phyloP scores from a whole-genome alignment of 2,329 filamentous ascomycete species.

The Fusarium sp. region DNA sequence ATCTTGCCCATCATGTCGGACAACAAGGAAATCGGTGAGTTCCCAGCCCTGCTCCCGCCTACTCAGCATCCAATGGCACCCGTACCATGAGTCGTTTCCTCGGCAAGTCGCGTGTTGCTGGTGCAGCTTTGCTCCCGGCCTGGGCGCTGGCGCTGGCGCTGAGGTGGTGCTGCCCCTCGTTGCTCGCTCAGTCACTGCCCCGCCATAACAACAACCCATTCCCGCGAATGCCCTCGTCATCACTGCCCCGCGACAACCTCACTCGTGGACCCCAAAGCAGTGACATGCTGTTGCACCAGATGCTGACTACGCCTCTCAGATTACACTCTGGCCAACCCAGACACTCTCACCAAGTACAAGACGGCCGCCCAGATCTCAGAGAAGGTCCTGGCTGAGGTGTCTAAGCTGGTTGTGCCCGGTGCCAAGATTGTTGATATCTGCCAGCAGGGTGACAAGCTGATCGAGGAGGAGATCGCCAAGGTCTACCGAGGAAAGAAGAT shows the following conservation, averaged over 20 bases:
- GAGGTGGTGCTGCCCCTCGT: slow-evolving; percentile 44
- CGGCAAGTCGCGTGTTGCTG: slow-evolving; percentile 14
- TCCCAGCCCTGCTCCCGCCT: slow-evolving; percentile 4
- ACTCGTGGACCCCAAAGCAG: slow-evolving; percentile 4
- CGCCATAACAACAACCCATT: slow-evolving; percentile 46
- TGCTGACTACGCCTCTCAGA: slow-evolving; percentile 67
- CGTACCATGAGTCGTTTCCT: slow-evolving; percentile 8
- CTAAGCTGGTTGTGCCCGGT: slow-evolving; percentile 81
- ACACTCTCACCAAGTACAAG: slow-evolving; percentile 99
- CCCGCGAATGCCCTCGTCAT: slow-evolving; percentile 43
- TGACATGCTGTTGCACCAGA: slow-evolving; percentile 6
- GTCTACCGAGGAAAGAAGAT: slow-evolving; percentile 99
- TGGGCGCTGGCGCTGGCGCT: slow-evolving; percentile 21
- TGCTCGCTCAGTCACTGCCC: slow-evolving; percentile 38
- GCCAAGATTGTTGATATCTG: slow-evolving; percentile 96
- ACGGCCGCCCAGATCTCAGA: slow-evolving; percentile 95
- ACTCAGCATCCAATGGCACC: slow-evolving; percentile 3
- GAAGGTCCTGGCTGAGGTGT: slow-evolving; percentile 92
- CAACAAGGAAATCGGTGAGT: slow-evolving; percentile 63
- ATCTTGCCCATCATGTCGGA: slow-evolving; percentile 61
- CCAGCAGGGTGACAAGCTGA: slow-evolving; percentile 93
- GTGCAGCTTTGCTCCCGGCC: slow-evolving; percentile 17
- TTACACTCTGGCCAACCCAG: slow-evolving; percentile 90
- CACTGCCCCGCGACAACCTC: slow-evolving; percentile 38
- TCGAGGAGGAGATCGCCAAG: slow-evolving; percentile 94